A percentile compares a stretch with the other conserved stretches of the same genome.
Evolutionary conservation across 345 rosid genomes (phyloP).

Genomic region (Aethionema arabicum): DNA sequence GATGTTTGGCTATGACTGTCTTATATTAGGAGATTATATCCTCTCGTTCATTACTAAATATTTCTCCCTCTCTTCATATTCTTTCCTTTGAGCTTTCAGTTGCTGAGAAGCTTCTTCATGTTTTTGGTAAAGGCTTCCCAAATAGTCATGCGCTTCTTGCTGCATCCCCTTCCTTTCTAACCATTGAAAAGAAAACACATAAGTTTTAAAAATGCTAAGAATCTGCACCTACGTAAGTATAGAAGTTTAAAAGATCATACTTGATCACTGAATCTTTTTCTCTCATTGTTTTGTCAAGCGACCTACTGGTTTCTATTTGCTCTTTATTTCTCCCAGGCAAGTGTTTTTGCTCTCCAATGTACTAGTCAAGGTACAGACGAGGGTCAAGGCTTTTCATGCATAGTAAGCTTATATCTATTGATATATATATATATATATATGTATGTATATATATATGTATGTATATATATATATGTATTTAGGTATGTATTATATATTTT

Average conservation of each 20-base stretch:
- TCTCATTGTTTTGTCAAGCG: slow-evolving; percentile 33
- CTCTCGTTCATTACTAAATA: slow-evolving; percentile 37
- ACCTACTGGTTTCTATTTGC: slow-evolving; percentile 42
- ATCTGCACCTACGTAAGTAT: slow-evolving; percentile 5
- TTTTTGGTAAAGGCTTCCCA: slow-evolving; percentile 44
- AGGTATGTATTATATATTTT: no score
- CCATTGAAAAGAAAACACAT: slow-evolving; percentile 15
- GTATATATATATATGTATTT: no score
- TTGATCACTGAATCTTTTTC: slow-evolving; percentile 55
- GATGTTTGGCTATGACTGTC: neutral
- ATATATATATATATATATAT: no score
- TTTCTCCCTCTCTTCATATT: slow-evolving; percentile 47
- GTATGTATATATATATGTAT: no score
- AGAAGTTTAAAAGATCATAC: slow-evolving; percentile 32
- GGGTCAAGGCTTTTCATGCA: slow-evolving; percentile 41
- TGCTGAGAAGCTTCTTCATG: slow-evolving; percentile 44
- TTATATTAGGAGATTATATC: neutral
- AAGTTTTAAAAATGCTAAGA: slow-evolving; percentile 9
- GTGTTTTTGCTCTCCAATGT: slow-evolving; percentile 48
- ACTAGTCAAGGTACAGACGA: slow-evolving; percentile 45
- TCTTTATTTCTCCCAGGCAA: slow-evolving; percentile 49
- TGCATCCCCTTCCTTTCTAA: slow-evolving; percentile 49
- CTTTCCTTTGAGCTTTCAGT: slow-evolving; percentile 43
- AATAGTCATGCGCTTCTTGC: slow-evolving; percentile 42
- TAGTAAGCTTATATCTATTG: no score